Evolutionary conservation across 176 grass and related monocot species (phyloP).

Genomic region (Carex kokanica): DNA sequence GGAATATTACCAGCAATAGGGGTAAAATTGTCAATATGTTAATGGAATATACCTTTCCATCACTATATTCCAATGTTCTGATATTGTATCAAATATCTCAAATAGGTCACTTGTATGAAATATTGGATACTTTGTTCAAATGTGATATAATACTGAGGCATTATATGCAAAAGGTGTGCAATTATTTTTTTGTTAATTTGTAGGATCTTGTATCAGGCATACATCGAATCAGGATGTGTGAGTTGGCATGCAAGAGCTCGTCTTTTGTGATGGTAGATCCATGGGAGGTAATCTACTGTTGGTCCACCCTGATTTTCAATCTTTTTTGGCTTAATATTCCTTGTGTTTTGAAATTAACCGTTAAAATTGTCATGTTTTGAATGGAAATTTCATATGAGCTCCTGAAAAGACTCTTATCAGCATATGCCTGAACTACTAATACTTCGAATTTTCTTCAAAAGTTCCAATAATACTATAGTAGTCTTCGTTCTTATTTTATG

Average conservation of each 20-base stretch:
- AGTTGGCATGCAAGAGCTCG: slow-evolving; percentile 58
- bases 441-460: not conserved
- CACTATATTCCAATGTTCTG: not conserved
- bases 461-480: not conserved
- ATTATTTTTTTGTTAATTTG: not conserved
- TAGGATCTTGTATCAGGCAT: slow-evolving; percentile 59
- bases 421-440: not conserved
- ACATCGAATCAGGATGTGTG: slow-evolving; percentile 54
- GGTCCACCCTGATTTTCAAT: not conserved
- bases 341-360: not conserved
- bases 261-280: slow-evolving; percentile 84
- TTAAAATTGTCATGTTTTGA: no score
- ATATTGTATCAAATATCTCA: not conserved
- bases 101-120: not conserved
- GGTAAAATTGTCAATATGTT: not conserved
- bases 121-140: not conserved
- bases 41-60: not conserved
- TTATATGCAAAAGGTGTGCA: not conserved
- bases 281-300: slow-evolving; percentile 69
- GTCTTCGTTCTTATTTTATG: not conserved
- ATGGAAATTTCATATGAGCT: no score
- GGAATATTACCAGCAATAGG: not conserved
- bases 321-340: not conserved
- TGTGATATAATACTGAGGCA: not conserved
- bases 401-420: not conserved